phyloP scores from a whole-genome alignment of 2,329 filamentous ascomycete species.

The Alternaria novae-zelandiae region DNA sequence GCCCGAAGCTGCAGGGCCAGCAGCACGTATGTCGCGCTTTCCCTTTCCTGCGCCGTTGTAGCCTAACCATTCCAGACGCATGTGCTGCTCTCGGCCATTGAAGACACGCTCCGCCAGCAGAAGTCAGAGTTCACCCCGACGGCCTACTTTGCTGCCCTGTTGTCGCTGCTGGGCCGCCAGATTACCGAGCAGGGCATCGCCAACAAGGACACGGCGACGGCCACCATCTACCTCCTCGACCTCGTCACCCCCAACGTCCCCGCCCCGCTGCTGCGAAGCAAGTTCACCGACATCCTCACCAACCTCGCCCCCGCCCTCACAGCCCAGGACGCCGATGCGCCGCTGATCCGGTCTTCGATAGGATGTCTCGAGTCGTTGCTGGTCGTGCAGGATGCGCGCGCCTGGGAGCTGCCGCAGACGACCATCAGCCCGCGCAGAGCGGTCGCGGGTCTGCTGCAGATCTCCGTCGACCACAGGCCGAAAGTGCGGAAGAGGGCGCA shows the following conservation, averaged over 20 bases:
- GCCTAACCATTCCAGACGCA: constrained; percentile 66
- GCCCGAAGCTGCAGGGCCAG: constrained; percentile 93
- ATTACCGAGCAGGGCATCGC: constrained; percentile 68
- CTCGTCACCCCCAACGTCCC: constrained; percentile 85
- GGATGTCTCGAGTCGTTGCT: constrained; percentile 93
- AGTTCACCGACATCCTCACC: constrained; percentile 92
- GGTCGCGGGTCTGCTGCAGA: constrained; percentile 81
- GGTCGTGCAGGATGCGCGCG: constrained; percentile 81
- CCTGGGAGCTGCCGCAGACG: constrained; percentile 85
- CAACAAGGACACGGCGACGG: constrained; percentile 82
- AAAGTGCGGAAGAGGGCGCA: constrained; percentile 95
- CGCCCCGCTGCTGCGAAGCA: constrained; percentile 84
- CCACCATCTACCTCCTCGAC: constrained; percentile 95
- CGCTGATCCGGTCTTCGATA: constrained; percentile 84
- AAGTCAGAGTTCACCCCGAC: constrained; percentile 83
- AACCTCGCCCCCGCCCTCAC: constrained; percentile 84
- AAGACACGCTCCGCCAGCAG: constrained; percentile 89
- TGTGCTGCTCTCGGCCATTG: constrained; percentile 87
- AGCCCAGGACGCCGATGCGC: constrained; percentile 81
- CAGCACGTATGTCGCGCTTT: constrained; percentile 70
- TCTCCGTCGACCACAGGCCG: constrained; percentile 85
- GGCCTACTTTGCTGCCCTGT: constrained; percentile 92
- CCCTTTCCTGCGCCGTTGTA: background rate
- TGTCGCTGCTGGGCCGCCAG: constrained; percentile 84
- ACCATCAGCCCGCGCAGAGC: constrained; percentile 87